Evolutionary conservation across 2,329 filamentous ascomycete genomes (phyloP), one percentile per base, ranked within the genome.

Genomic region (Endoconidiophora polonica): DNA sequence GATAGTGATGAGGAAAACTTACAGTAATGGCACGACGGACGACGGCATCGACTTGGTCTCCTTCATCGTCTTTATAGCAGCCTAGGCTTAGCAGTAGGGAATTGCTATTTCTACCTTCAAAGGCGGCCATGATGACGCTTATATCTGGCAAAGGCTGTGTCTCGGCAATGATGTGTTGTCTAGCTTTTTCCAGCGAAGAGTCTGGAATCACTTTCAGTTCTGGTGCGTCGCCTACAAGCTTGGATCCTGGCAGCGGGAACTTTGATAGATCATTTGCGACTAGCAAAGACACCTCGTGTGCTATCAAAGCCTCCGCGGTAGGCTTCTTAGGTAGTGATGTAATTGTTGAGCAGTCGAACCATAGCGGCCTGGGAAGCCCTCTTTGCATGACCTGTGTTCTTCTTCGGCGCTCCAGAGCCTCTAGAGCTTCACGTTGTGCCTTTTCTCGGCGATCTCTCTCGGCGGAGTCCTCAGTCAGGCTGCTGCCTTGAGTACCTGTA

Each of bases 301-400:
- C 82, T 50, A 96, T 80, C 43, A 83, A 68, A 10, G 73, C 70
- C 58, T 82, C 71, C n/a, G 80, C 72, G 0, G 79, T 74, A 0
- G 82, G 83, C 29, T 70, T 71, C 55, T 77, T 73, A 4, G 14
- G 26, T 5, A 44, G 44, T 1, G 52, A 41, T 29, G 87, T 61
- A 56, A 96, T 66, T 1, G 71, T 70, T 46, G 79, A 69, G 20
- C 91, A 65, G 61, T 96, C 81, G 12, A 96, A 70, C 2, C 73
- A 66, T 1, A 73, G 71, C 1, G 91, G 87, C 42, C 90, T 76
- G 5, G 91, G 91, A 10, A 98, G 69, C 3, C 76, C 77, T 57
- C 75, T 79, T 65, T 96, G 90, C 64, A 95, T 79, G n/a, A 94
- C 88, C 60, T 94, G 87, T 1, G 85, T 93, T 58, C 91, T 81